Evolutionary conservation across 768 basidiomycete species (phyloP).

Genomic region (Lentinula raphanica): DNA sequence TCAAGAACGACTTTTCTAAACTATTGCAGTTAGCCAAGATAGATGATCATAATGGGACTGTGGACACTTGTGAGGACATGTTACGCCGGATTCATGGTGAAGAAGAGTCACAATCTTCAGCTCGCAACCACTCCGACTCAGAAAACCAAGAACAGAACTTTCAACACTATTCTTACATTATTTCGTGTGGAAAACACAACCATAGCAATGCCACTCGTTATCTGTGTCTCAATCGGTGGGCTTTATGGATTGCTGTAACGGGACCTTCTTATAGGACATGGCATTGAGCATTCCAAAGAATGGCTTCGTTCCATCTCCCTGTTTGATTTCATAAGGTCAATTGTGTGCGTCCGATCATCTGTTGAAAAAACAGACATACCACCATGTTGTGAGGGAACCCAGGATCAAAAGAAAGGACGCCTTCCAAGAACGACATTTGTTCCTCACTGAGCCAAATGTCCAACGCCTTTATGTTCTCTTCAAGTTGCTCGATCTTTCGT

Average conservation of each 20-base stretch:
- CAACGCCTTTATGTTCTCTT: constrained; percentile 46
- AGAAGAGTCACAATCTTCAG: no score
- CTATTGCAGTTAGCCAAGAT: no score
- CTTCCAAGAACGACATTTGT: constrained; percentile 43
- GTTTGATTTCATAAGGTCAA: not conserved
- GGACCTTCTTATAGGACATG: constrained; percentile 12
- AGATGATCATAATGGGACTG: no score
- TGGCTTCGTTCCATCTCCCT: constrained; percentile 15
- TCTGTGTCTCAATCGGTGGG: not conserved
- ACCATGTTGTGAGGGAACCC: constrained; percentile 39
- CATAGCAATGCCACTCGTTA: no score
- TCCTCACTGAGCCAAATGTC: constrained; percentile 38
- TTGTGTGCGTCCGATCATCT: no score
- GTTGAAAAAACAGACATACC: constrained; percentile 18
- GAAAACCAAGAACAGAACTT: no score
- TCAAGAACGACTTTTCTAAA: no score
- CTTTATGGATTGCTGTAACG: constrained; percentile 8
- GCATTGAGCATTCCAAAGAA: constrained; percentile 9
- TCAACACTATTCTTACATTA: no score
- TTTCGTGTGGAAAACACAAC: no score
- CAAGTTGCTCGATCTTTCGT: constrained; percentile 51
- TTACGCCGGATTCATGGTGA: no score
- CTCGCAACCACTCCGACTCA: no score
- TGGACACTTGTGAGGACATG: no score
- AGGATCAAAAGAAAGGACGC: constrained; percentile 34